phyloP scores from a whole-genome alignment of 768 basidiomycete genomes.

The Podaxis sp. region DNA sequence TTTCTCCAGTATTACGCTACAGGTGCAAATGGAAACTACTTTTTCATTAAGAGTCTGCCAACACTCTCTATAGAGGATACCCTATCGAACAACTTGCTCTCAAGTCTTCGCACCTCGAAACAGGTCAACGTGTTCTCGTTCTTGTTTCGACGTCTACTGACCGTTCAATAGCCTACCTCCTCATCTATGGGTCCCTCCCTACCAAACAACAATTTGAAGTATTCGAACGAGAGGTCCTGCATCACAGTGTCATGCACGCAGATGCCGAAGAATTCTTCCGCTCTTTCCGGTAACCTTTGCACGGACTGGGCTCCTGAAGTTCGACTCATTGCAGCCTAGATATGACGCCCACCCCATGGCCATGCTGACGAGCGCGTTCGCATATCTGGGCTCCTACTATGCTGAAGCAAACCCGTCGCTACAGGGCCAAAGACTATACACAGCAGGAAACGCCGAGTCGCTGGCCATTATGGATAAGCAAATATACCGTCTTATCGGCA shows the following conservation, averaged over 20 bases:
- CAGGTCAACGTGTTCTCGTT: conserved; percentile 30
- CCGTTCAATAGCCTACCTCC: conserved; percentile 60
- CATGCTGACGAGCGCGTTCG: conserved; percentile 83
- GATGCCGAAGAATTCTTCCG: conserved; percentile 71
- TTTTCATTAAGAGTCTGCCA: not conserved
- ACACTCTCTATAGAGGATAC: conserved; percentile 62
- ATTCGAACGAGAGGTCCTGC: conserved; percentile 77
- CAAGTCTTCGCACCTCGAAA: conserved; percentile 78
- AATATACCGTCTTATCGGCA: conserved; percentile 85
- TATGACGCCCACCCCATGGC: conserved; percentile 95
- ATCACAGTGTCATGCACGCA: conserved; percentile 67
- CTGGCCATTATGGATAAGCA: conserved; percentile 89
- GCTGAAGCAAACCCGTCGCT: conserved; percentile 87
- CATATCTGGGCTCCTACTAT: conserved; percentile 88
- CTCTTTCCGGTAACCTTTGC: conserved; percentile 52
- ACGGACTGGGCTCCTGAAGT: not conserved
- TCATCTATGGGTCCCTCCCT: conserved; percentile 86
- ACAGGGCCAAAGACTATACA: conserved; percentile 83
- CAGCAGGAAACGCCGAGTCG: conserved; percentile 62
- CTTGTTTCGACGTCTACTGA: not conserved
- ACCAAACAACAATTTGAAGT: conserved; percentile 53
- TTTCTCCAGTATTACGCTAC: conserved; percentile 62
- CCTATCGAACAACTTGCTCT: conserved; percentile 90
- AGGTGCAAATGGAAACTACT: conserved; percentile 35
- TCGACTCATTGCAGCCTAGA: conserved; percentile 34